Conservation (phyloP, 2,329 filamentous ascomycete genomes). For the Aaosphaeria arxii region DNA sequence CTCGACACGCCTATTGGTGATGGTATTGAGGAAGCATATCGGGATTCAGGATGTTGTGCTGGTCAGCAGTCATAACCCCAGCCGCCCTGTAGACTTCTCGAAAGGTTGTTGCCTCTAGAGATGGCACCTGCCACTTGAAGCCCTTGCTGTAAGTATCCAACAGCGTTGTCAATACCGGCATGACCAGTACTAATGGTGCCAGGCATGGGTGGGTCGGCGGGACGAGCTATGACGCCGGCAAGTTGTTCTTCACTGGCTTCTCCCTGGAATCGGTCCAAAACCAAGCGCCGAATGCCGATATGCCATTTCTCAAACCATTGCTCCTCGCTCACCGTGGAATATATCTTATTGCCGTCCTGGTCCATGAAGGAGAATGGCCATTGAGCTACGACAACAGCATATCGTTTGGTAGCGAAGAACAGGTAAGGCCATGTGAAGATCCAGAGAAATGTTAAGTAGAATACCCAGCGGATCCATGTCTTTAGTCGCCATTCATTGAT, state of each 20-base stretch:
- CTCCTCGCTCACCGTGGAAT: slow-evolving; percentile 48
- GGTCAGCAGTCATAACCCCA: slow-evolving; percentile 29
- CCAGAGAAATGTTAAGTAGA: slow-evolving; percentile 66
- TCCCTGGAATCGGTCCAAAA: slow-evolving; percentile 56
- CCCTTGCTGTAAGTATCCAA: slow-evolving; percentile 31
- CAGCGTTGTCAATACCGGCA: slow-evolving; percentile 26
- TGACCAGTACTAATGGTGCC: slow-evolving; percentile 26
- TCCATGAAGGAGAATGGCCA: slow-evolving; percentile 55
- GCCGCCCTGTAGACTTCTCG: slow-evolving; percentile 20
- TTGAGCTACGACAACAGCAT: slow-evolving; percentile 60
- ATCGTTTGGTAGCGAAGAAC: slow-evolving; percentile 65
- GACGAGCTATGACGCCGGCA: slow-evolving; percentile 22
- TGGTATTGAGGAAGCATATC: no score
- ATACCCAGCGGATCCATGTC: slow-evolving; percentile 62
- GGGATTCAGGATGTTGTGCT: no score
- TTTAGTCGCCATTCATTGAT: slow-evolving; percentile 65
- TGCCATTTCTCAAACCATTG: slow-evolving; percentile 65
- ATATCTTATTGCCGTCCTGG: slow-evolving; percentile 41
- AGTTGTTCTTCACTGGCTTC: slow-evolving; percentile 50
- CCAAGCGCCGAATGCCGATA: slow-evolving; percentile 57
- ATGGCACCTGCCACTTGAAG: slow-evolving; percentile 30
- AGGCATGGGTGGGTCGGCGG: slow-evolving; percentile 45
- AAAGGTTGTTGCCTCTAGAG: slow-evolving; percentile 14
- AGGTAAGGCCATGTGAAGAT: slow-evolving; percentile 69
- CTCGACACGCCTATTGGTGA: no score